Evolutionary conservation across 2,329 filamentous ascomycete genomes (phyloP).

Genomic region (Lachnellula arida): DNA sequence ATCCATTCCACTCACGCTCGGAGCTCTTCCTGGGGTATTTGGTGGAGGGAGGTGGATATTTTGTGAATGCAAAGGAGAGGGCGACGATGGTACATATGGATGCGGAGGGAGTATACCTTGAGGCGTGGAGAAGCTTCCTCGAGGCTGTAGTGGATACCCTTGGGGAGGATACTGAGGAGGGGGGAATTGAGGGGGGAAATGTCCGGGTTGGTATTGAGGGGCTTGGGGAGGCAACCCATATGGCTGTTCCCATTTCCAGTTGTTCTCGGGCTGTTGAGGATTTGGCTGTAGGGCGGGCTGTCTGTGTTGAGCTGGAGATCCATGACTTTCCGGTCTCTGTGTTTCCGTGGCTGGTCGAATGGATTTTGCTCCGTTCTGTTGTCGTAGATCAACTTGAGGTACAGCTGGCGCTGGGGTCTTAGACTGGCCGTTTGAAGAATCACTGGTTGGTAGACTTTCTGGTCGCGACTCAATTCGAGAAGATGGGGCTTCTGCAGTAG

Average conservation of each 20-base stretch:
- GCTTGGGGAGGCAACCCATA: slow-evolving; percentile 18
- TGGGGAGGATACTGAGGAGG: slow-evolving; percentile 9
- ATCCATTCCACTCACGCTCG: slow-evolving; percentile 25
- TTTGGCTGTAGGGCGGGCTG: slow-evolving; percentile 26
- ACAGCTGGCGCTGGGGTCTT: slow-evolving; percentile 13
- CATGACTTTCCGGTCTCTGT: slow-evolving; percentile 19
- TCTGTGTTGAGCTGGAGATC: slow-evolving; percentile 15
- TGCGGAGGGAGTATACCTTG: slow-evolving; percentile 26
- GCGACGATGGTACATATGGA: slow-evolving; percentile 30
- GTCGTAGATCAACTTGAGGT: slow-evolving; percentile 10
- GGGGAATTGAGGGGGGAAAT: background rate
- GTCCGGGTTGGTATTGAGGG: slow-evolving; percentile 10
- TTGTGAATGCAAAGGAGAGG: slow-evolving; percentile 26
- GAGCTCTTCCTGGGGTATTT: slow-evolving; percentile 15
- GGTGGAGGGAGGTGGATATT: slow-evolving; percentile 25
- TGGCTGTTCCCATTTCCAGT: slow-evolving; percentile 27
- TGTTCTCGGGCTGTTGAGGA: slow-evolving; percentile 12
- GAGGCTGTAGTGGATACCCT: slow-evolving; percentile 3
- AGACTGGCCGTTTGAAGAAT: slow-evolving; percentile 23
- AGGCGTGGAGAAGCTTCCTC: slow-evolving; percentile 25
- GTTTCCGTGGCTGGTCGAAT: slow-evolving; percentile 8
- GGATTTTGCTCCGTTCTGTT: slow-evolving; percentile 4
- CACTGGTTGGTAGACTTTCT: slow-evolving; percentile 25
- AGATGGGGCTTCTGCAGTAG: slow-evolving; percentile 6
- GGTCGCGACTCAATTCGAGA: slow-evolving; percentile 17